Percentiles rank a stretch among this genome's conserved stretches.
Evolutionary conservation across 345 rosid genomes (phyloP).

Genomic region (Conringia planisiliqua): DNA sequence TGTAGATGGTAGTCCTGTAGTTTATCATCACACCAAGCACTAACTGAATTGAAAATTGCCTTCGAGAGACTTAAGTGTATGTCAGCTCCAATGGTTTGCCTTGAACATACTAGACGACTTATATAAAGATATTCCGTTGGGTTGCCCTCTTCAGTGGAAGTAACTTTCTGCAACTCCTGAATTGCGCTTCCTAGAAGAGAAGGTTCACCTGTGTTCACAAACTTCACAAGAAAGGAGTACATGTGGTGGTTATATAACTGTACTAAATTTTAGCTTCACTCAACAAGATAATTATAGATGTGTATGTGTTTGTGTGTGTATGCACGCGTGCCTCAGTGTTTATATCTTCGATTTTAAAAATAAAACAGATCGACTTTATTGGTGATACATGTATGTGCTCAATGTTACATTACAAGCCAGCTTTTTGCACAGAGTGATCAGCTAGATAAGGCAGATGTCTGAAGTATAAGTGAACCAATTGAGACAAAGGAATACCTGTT

Average conservation of each 20-base stretch:
- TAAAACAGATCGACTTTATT: background rate
- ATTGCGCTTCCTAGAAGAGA: constrained; percentile 58
- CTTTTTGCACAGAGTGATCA: constrained; percentile 1
- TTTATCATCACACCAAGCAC: constrained; percentile 71
- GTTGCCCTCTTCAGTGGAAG: constrained; percentile 42
- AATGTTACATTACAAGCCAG: constrained; percentile 5
- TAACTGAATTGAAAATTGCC: constrained; percentile 56
- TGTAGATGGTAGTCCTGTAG: constrained; percentile 86
- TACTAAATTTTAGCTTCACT: background rate
- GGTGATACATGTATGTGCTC: background rate
- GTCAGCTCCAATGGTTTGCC: constrained; percentile 40
- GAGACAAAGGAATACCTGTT: constrained; percentile 58
- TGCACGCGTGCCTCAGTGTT: background rate
- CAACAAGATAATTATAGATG: background rate
- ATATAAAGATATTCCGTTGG: constrained; percentile 57
- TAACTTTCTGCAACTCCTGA: constrained; percentile 56
- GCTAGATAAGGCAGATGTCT: constrained; percentile 12
- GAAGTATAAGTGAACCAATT: background rate
- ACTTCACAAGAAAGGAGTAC: constrained; percentile 48
- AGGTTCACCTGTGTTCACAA: constrained; percentile 65
- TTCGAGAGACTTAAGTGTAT: constrained; percentile 46
- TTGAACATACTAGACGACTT: constrained; percentile 52
- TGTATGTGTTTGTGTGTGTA: background rate
- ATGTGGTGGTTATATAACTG: constrained; percentile 6
- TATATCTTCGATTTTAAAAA: background rate